These are phyloP conservation scores for Dujonia santamariae DNA, from an alignment of 1,139 yeast genomes.

Conservation along the genomic window DNA sequence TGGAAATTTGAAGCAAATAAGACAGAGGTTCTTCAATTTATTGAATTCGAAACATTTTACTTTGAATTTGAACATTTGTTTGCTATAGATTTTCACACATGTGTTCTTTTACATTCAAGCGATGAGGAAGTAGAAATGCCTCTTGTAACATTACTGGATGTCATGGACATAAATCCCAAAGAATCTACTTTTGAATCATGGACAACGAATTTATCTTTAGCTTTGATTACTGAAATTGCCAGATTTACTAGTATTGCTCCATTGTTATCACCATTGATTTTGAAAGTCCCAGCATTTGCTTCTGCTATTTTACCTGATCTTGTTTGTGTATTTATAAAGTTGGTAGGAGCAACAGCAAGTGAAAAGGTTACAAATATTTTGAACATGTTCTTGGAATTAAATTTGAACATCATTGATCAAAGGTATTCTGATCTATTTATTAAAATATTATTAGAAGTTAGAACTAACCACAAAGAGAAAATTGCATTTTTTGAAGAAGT, in stretches of 20 bases:
- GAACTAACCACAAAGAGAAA: constrained; percentile 41
- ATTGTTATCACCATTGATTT: constrained; percentile 23
- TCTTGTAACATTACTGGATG: constrained; percentile 13
- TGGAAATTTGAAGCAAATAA: constrained; percentile 15
- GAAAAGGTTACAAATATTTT: not conserved
- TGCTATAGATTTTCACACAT: constrained; percentile 33
- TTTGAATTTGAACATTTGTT: constrained; percentile 17
- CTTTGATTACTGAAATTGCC: constrained; percentile 32
- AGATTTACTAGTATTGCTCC: constrained; percentile 19
- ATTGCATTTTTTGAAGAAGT: constrained; percentile 30
- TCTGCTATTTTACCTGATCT: constrained; percentile 21
- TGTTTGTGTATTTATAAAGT: constrained; percentile 20
- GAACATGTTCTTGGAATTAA: not conserved
- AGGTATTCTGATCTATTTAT: constrained; percentile 27
- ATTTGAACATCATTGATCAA: not conserved
- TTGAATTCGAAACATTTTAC: constrained; percentile 15
- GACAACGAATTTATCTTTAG: constrained; percentile 30
- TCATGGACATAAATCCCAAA: constrained; percentile 9
- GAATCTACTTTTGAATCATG: constrained; percentile 17
- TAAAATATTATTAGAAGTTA: constrained; percentile 36
- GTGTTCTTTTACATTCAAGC: constrained; percentile 26
- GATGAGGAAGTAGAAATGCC: constrained; percentile 17
- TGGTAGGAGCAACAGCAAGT: constrained; percentile 13
- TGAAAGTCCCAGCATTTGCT: constrained; percentile 22
- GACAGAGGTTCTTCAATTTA: constrained; percentile 15